Base-by-base conservation (phyloP, 805 yeast genomes). In the Debaryomyces maramus region DNA sequence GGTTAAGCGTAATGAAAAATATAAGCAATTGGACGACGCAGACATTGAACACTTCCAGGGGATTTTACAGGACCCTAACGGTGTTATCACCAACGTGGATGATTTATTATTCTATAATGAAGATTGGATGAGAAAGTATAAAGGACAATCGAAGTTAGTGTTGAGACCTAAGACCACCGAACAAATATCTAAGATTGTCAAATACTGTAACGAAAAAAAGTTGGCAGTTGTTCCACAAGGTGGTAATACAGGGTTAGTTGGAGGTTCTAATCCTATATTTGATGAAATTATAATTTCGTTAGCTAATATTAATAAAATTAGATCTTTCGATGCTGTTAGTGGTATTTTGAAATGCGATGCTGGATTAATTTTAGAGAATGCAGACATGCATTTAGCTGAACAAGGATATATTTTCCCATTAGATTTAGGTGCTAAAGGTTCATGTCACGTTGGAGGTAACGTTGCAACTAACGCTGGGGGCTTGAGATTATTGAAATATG, bases 381-480 rank as follows among this genome's bases (percentile, higher is more conserved):
- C 96, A 9, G 97, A 90, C 64, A 73, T 73, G 39, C 88, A 58
- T 54, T 65, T 90, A 40, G 81, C 84, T 13, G 93, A 88, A 41
- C 67, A 79, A n/a, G 96, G 93, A 3, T 85, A 85, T 64, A 86
- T 90, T 40, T 90, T 89, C 74, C 98, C 98, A 19, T 71, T 90
- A 37, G 98, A 90, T 60, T 69, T 90, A 45, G 98, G 98, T 42
- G 97, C 98, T 27, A 90, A 90, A 67, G 98, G 98, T 10, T 88
- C 97, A 2, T 91, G 97, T 60, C 96, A 88, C 52, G 83, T 91
- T 46, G 97, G 97, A 51, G 98, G 97, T 48, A 86, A 83, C 39
- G 91, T 88, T 32, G 96, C 97, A 14, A 88, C 97, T 14, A 91
- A 91, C 60, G 98, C 98, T 4, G 98, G 98, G 56, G 98, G 98